Evolutionary conservation across 2,329 filamentous ascomycete species (phyloP), one percentile per base, ranked within the genome.

Genomic region (Lecanoromycetidae sp.): DNA sequence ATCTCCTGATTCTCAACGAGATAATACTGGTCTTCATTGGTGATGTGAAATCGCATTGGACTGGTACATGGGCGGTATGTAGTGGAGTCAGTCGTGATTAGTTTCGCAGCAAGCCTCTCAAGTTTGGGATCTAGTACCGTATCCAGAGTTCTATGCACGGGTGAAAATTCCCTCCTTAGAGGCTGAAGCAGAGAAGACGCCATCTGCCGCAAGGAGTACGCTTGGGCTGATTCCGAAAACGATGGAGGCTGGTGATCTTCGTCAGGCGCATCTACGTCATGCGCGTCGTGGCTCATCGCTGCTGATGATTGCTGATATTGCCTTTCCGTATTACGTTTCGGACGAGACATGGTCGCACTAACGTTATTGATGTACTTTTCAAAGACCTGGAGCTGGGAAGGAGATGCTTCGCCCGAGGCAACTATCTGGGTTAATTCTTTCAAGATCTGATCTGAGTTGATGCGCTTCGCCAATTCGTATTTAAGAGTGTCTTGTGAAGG

Each of bases 51-150:
- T 35, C 13, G 20, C 20, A 27, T 20, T 22, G 26, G n/a, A 19
- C 27, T 29, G 5, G 22, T 2, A 41, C n/a, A 35, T 27, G 29
- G 10, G 9, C 8, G n/a, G 10, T 22, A 25, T 10, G 3, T 23
- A 17, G 13, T 15, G 7, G 13, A 29, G 9, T 27, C 25, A 17
- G 41, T 26, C 25, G 6, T 19, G 30, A 36, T 26, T 19, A 20
- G 25, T 4, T 8, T 12, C 19, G 38, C 30, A n/a, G 35, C 38
- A 5, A 42, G 17, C 23, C 19, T 23, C 25, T 47, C 45, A 8
- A 47, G 30, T 22, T 25, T 20, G 4, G 45, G 37, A 30, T 47
- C 45, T 5, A 35, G 38, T 7, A 19, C 30, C 12, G 45, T 47
- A 9, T 29, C 10, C 15, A 35, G 37, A 22, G 22, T 22, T 13